These are phyloP conservation scores for Mollisiaceae sp. DNA, from an alignment of 2,329 filamentous ascomycete genomes.

Conservation along the genomic window DNA sequence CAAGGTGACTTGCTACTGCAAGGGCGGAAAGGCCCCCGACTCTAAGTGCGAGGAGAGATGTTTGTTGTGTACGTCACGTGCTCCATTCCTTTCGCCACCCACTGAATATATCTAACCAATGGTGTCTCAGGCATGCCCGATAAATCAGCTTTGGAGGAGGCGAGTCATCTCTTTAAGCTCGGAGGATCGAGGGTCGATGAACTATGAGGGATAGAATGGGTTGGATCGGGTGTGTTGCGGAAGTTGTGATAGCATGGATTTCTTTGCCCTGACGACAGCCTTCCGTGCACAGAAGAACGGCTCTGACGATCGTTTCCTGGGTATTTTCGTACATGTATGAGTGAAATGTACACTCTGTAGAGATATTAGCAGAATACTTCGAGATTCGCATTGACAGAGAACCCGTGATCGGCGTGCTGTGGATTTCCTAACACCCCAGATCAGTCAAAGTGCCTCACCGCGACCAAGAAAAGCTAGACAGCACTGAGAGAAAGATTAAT, in stretches of 20 bases:
- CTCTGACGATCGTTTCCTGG: neutral
- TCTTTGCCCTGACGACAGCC: constrained; percentile 15
- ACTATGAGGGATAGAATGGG: constrained; percentile 17
- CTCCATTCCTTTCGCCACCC: neutral
- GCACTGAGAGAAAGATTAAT: too few species aligned
- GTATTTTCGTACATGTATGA: neutral
- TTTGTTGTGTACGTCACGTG: constrained; percentile 33
- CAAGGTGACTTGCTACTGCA: constrained; percentile 31
- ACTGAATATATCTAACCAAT: constrained; percentile 10
- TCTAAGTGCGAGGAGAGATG: constrained; percentile 33
- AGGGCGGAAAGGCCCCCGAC: constrained; percentile 28
- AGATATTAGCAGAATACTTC: neutral
- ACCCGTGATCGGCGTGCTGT: too few species aligned
- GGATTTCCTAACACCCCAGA: neutral
- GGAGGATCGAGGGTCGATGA: constrained; percentile 24
- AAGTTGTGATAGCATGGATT: constrained; percentile 14
- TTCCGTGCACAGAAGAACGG: neutral
- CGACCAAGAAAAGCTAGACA: too few species aligned
- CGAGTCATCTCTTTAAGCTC: constrained; percentile 24
- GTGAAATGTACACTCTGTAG: neutral
- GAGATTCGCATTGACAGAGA: too few species aligned
- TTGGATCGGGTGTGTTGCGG: constrained; percentile 2
- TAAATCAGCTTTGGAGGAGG: constrained; percentile 28
- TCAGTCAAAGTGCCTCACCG: neutral
- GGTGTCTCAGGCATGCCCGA: constrained; percentile 27